Conservation (phyloP, 768 basidiomycete species). For the Boletus rex-veris region DNA sequence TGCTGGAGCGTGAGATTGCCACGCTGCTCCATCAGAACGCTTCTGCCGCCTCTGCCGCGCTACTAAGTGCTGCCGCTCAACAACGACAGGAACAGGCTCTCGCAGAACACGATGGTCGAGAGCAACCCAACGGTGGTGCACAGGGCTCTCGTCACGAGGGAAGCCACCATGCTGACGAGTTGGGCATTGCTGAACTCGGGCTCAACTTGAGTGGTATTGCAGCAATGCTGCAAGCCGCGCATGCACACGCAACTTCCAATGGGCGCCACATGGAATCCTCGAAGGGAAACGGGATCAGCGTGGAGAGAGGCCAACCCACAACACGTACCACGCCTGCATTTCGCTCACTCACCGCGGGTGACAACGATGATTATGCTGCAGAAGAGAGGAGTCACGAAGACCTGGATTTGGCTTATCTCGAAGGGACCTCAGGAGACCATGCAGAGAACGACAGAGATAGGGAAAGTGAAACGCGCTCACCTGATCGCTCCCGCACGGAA, state of each 20-base stretch:
- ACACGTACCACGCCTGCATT: slow-evolving; percentile 76
- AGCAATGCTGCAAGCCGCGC: slow-evolving; percentile 78
- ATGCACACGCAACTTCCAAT: slow-evolving; percentile 53
- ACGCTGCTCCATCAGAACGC: slow-evolving; percentile 72
- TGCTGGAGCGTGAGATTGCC: slow-evolving; percentile 76
- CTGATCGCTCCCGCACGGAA: slow-evolving; percentile 21
- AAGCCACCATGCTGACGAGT: slow-evolving; percentile 14
- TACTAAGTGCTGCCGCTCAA: slow-evolving; percentile 64
- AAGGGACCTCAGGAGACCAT: slow-evolving; percentile 28
- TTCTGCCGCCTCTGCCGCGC: slow-evolving; percentile 61
- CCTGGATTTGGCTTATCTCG: slow-evolving; percentile 53
- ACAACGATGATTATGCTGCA: slow-evolving; percentile 20
- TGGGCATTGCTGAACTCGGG: slow-evolving; percentile 38
- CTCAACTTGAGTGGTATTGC: slow-evolving; percentile 63
- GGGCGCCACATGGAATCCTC: slow-evolving; percentile 45
- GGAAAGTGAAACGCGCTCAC: slow-evolving; percentile 40
- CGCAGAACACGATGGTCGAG: slow-evolving; percentile 35
- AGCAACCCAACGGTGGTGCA: slow-evolving; percentile 18
- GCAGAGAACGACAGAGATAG: slow-evolving; percentile 34
- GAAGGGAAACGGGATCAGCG: slow-evolving; percentile 45
- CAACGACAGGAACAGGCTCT: slow-evolving; percentile 52
- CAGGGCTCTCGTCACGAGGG: slow-evolving; percentile 12
- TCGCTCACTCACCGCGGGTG: slow-evolving; percentile 66
- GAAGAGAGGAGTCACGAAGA: slow-evolving; percentile 43
- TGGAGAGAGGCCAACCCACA: slow-evolving; percentile 44